Evolutionary conservation across 306 rosid genomes (phyloP).

Genomic region (Ceratonia siliqua): DNA sequence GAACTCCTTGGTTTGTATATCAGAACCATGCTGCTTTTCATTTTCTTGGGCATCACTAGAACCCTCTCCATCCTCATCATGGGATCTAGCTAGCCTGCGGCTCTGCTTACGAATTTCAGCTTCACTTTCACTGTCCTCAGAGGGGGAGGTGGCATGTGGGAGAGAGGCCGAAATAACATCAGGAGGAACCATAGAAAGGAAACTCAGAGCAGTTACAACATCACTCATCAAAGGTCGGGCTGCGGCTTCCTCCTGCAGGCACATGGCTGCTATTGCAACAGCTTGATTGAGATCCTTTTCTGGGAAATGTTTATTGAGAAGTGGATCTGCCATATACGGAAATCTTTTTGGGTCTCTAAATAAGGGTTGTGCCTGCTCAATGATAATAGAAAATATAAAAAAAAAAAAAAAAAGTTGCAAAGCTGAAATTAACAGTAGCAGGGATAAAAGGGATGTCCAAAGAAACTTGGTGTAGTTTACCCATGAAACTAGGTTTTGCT

Average conservation of each 20-base stretch:
- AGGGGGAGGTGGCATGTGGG: slow-evolving; percentile 8
- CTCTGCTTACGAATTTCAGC: neutral
- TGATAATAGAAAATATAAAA: neutral
- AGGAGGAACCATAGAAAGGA: slow-evolving; percentile 55
- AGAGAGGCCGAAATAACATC: slow-evolving; percentile 27
- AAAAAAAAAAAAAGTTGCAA: neutral
- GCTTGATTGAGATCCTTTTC: slow-evolving; percentile 90
- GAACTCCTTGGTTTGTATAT: slow-evolving; percentile 32
- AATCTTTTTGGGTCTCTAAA: slow-evolving; percentile 76
- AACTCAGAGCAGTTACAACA: slow-evolving; percentile 75
- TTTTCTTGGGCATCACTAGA: slow-evolving; percentile 4
- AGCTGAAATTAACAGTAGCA: neutral
- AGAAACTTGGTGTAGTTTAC: slow-evolving; percentile 39
- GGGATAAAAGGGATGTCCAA: neutral
- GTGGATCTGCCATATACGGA: slow-evolving; percentile 77
- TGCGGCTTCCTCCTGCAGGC: slow-evolving; percentile 82
- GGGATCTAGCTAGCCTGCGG: neutral
- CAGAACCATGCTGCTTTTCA: slow-evolving; percentile 26
- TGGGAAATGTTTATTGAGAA: slow-evolving; percentile 52
- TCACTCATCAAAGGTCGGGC: slow-evolving; percentile 92
- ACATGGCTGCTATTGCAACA: slow-evolving; percentile 93
- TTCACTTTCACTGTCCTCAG: neutral
- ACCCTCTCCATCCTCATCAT: slow-evolving; percentile 26
- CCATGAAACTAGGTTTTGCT: slow-evolving; percentile 93
- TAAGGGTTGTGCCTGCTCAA: slow-evolving; percentile 76